Evolutionary conservation across 2,329 filamentous ascomycete genomes (phyloP), one percentile per base, ranked within the genome.

Genomic region (Aspergillus aculeatus): DNA sequence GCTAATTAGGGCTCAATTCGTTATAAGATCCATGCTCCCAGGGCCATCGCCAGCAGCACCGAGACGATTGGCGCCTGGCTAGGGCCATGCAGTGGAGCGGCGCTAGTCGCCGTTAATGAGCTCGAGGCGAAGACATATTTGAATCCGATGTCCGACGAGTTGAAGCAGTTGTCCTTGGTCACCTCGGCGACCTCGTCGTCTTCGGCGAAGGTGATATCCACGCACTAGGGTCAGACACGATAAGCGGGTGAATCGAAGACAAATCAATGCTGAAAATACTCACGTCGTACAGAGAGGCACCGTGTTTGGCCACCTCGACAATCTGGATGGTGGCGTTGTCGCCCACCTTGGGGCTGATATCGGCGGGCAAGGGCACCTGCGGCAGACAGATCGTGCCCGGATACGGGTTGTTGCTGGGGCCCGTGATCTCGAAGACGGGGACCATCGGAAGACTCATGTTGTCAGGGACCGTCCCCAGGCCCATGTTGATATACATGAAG

Each of bases 391-490:
- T 86, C 3, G 88, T 90, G 62, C 93, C 94, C 0, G 90, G 90
- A 74, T 93, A 99, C n/a, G 61, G 61, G 41, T 63, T 50, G 35
- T 63, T 63, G 35, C 58, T 57, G 19, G 61, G 61, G 38, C 61
- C 94, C 29, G 87, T 81, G 71, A 98, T 87, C 73, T 94, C 87
- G 77, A 98, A 94, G 29, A 90, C 86, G 14, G 87, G 81, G 1
- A 94, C 78, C 85, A 97, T 95, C 23, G 86, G 82, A 73, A 89
- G 86, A 64, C 91, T 96, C 88, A 96, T 96, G 82, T 98, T 98
- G 6, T 78, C 76, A 0, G 95, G 94, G 7, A 89, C 86, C 35
- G 84, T 91, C 65, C 91, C 92, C 65, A 93, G 86, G 66, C 95
- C 95, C 57, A 98, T 83, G 80, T 98, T 98, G 78, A 98, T 81